A percentile compares a stretch with the other conserved stretches of the same genome.
Evolutionary conservation across 768 basidiomycete genomes (phyloP).

Genomic region (Trametes maxima): DNA sequence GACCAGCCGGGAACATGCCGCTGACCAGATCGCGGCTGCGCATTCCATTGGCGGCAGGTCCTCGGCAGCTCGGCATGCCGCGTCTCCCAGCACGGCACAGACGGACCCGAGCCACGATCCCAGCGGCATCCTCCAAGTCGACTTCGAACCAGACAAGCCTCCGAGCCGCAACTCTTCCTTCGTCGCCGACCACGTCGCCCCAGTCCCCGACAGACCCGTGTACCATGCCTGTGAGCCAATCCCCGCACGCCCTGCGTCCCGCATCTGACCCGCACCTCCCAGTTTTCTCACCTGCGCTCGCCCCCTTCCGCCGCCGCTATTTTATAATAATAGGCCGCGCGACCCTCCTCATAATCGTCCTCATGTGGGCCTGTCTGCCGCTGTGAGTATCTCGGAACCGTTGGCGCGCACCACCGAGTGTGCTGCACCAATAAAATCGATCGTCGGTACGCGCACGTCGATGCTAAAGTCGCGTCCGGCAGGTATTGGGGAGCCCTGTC

Average conservation of each 20-base stretch:
- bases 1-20: constrained; percentile 18
- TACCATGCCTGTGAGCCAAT: constrained; percentile 12
- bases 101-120: constrained; percentile 10
- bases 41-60: constrained; percentile 15
- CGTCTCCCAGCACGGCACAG: constrained; percentile 7
- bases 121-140: constrained; percentile 18
- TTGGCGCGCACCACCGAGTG: too few relatives aligned
- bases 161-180: constrained; percentile 21
- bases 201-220: not conserved
- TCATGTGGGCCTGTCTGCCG: constrained; percentile 46
- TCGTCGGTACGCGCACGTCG: too few relatives aligned
- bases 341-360: constrained; percentile 34
- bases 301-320: constrained; percentile 30
- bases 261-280: not conserved
- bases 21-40: constrained; percentile 14
- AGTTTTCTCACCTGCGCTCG: constrained; percentile 32
- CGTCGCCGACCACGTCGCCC: constrained; percentile 7
- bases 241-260: not conserved
- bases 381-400: constrained; percentile 34
- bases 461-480: not conserved
- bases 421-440: too few relatives aligned
- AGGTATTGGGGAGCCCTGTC: constrained; percentile 34
- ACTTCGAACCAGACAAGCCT: constrained; percentile 11
- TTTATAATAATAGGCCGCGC: constrained; percentile 36
- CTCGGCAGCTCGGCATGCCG: constrained; percentile 24